Evolutionary conservation across 495 filamentous ascomycete species (phyloP).

Genomic region (Penicillium coffeae): DNA sequence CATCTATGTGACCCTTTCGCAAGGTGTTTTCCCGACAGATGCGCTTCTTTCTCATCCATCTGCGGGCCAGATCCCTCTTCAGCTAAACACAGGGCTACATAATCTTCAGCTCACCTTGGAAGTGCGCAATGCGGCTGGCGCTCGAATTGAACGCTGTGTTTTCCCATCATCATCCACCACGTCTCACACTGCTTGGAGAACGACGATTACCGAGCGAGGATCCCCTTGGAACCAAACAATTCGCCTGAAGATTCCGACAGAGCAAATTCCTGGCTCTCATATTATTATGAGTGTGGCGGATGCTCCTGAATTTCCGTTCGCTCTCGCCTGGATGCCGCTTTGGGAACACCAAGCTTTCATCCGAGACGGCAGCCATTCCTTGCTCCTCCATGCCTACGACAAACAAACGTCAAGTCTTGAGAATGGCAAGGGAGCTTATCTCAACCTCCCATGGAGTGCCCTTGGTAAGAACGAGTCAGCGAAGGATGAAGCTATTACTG

Average conservation of each 20-base stretch:
- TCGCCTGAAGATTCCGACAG: conserved; percentile 70
- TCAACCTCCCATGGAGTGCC: conserved; percentile 74
- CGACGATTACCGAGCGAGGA: conserved; percentile 71
- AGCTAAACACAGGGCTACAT: conserved; percentile 53
- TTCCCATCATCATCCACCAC: conserved; percentile 76
- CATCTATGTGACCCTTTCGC: conserved; percentile 84
- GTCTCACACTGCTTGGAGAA: conserved; percentile 79
- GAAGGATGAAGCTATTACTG: conserved; percentile 70
- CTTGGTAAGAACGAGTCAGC: conserved; percentile 59
- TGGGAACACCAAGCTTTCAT: conserved; percentile 93
- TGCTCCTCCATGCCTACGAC: conserved; percentile 85
- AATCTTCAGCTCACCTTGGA: conserved; percentile 90
- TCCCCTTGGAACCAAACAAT: conserved; percentile 85
- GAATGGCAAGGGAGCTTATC: conserved; percentile 72
- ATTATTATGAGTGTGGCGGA: conserved; percentile 86
- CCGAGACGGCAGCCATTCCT: conserved; percentile 74
- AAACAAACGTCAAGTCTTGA: conserved; percentile 68
- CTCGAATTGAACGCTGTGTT: conserved; percentile 81
- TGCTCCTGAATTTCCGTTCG: conserved; percentile 79
- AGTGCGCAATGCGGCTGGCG: conserved; percentile 71
- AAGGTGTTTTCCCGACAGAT: conserved; percentile 69
- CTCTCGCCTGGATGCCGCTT: conserved; percentile 86
- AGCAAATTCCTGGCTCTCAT: conserved; percentile 80
- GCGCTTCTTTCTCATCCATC: conserved; percentile 77
- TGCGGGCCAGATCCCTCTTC: conserved; percentile 67